Base-by-base conservation (phyloP, 768 basidiomycete genomes). In the Flagelloscypha sp. region DNA sequence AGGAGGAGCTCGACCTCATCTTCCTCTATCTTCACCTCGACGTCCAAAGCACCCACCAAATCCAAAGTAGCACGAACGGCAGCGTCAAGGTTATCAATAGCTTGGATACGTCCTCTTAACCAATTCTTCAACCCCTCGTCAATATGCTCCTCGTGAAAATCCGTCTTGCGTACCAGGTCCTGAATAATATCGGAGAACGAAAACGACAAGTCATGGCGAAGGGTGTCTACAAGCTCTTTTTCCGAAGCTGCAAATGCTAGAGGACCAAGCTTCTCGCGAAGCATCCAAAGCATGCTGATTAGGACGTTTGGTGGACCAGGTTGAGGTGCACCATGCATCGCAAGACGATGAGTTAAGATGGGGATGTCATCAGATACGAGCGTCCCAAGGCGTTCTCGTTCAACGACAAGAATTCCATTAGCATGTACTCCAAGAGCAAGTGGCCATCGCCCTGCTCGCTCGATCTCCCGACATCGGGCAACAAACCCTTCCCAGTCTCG, bases 401-500 rank as follows among this genome's bases (percentile, higher is more conserved):
- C 84, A 10, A 85, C 60, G 16, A 89, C 55, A 33, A 87, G 54
- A 19, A 83, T 57, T 21, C 72, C 70, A 30, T 57, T 55, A 10
- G 24, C 30, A 15, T 34, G 39, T 16, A 66, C 51, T 25, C 76
- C 79, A 23, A 89, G 66, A 11, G 69, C 69, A 18, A 89, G 69
- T 2, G 88, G 88, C 76, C 84, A 82, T 28, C 85, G 73, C 22
- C 82, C 84, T 42, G 76, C 77, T 27, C 85, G 79, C 58, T 95
- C 93, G n/a, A 92, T 67, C 44, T 90, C 88, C 35, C 84, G 75
- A 50, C 88, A 92, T 38, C 87, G 73, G 6, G 92, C 84, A 42
- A 93, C 78, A 49, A 97, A 93, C 3, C 93, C 90, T 50, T 97
- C 85, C 93, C 94, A 98, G 48, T 97, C 92, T 30, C 85, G 65